Base-by-base conservation (phyloP, 306 rosid species). In the Aeschynomene evenia region DNA sequence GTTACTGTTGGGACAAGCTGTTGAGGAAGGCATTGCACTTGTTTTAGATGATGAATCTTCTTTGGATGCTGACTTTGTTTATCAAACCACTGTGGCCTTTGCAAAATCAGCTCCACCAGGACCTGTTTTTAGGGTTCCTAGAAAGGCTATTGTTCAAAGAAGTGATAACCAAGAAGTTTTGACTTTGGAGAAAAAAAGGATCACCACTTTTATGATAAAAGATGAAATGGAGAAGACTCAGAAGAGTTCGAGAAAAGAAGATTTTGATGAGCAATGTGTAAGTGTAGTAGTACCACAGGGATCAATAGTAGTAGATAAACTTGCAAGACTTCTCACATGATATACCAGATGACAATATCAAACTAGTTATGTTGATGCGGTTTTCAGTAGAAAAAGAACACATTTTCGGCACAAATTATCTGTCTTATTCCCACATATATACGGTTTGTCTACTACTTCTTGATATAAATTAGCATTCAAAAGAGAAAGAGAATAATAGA, bases 261-360 rank as follows among this genome's bases (percentile, higher is more conserved):
- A 78, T 68, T 82, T 71, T 70, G 82, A 66, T 56, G 78, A 60
- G 24, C 66, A 19, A 50, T 59, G 48, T 50, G 64, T 53, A 63
- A 69, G 56, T 54, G 77, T 74, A 39, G 77, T 74, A 39, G 83
- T 77, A 31, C 91, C 91, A 19, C 87, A 61, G 45, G 81, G 97
- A 75, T 83, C 89, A 83, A 28, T 77, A 50, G 62, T 85, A 75
- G 83, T 86, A 12, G 93, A 91, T 74, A 87, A 86, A 77, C 91
- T 88, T 66, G 96, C 96, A 21, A 85, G 83, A 75, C 86, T 88
- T 63, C 66, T 88, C 50, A 81, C 85, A n/a, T 85, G 76, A 28
- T 28, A 85, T 67, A 23, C 10, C 18, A 11, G 52, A 11, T 21
- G 29, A 46, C 19, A 26, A 31, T 74, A 59, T 5, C 52, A 12